These are phyloP conservation scores for Macrolepiota albuminosa DNA, from an alignment of 768 basidiomycete species.

Conservation along the genomic window DNA sequence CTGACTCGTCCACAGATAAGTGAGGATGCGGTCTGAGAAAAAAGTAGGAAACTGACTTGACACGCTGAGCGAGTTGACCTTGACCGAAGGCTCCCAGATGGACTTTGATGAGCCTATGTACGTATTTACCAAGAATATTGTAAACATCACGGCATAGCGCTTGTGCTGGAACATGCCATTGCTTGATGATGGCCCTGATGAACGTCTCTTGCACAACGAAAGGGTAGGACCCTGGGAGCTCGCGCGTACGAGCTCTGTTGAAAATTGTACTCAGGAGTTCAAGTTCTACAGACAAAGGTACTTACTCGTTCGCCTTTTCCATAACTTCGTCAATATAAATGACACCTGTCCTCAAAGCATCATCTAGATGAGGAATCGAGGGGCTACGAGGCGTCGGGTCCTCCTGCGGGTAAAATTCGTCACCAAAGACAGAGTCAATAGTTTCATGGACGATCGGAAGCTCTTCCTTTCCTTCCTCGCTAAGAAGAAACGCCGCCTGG, in stretches of 20 bases:
- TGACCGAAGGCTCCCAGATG: conserved; percentile 53
- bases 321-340: conserved; percentile 55
- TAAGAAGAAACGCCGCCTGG: conserved; percentile 27
- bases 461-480: conserved; percentile 31
- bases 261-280: background rate
- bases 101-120: conserved; percentile 35
- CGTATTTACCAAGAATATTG: conserved; percentile 29
- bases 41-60: conserved; percentile 25
- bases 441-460: background rate
- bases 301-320: conserved; percentile 41
- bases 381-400: background rate
- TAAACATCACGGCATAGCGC: conserved; percentile 38
- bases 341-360: background rate
- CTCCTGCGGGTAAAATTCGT: background rate
- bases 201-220: conserved; percentile 53
- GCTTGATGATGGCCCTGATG: conserved; percentile 36
- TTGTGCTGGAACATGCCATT: conserved; percentile 48
- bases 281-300: background rate
- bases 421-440: background rate
- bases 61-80: conserved; percentile 45
- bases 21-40: background rate
- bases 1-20: conserved; percentile 24
- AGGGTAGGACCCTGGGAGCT: conserved; percentile 64
- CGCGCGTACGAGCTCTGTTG: conserved; percentile 61
- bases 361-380: background rate